Evolutionary conservation across 2,329 filamentous ascomycete genomes (phyloP), one percentile per base, ranked within the genome.

Genomic region (Sclerotinia glacialis): DNA sequence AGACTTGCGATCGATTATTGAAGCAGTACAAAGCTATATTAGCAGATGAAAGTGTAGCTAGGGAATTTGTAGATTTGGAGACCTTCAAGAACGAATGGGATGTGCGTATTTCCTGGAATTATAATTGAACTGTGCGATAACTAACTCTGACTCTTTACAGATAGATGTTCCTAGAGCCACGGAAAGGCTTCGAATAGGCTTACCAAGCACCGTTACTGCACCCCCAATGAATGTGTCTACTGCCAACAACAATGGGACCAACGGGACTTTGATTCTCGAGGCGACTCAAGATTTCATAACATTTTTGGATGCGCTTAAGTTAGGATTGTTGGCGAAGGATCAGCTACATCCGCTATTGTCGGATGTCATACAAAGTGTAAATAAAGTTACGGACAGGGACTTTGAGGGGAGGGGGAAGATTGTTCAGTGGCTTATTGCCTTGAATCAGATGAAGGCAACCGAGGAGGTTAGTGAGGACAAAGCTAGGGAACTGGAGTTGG

Each of bases 231-330:
- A 80, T 40, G 76, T 80, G 6, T 76, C 78, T 16, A 75, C 76
- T 65, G 78, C 80, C 73, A 83, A 68, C 69, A 69, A 72, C 69
- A 69, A 71, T 65, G 79, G 80, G 72, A 83, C 70, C 64, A 72
- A 76, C 69, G 74, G 86, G 12, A 81, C 86, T 3, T 78, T 97
- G 46, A 96, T 98, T 67, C 82, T 96, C 52, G 89, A 94, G 70
- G 95, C 95, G 1, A 98, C 94, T 0, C 93, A 99, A 78, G 96
- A 97, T 77, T 99, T 99, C 78, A 99, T 99, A 78, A 99, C 95
- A 0, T 94, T 99, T 76, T 85, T 99, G 63, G 95, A 99, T 76
- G 96, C 95, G 21, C 85, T 99, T 73, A 93, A 93, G 76, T 86
- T 99, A 65, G 93, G 94, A 54, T 87, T 98, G 74, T 83, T 96